Percentiles rank a stretch among this genome's conserved stretches.
phyloP scores from a whole-genome alignment of 1,139 yeast genomes.

The Pichia sp. region DNA sequence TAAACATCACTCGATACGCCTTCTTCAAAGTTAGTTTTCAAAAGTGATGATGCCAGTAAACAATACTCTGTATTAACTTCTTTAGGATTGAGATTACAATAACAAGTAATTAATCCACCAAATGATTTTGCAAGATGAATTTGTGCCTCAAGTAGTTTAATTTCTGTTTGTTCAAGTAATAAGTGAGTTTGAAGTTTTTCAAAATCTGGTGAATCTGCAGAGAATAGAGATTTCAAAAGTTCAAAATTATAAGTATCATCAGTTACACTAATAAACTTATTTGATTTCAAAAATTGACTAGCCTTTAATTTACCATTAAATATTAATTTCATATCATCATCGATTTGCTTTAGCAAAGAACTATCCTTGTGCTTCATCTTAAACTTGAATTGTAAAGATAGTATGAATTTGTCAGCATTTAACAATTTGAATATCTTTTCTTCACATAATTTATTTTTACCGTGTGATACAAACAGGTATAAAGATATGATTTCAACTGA shows the following conservation, averaged over 20 bases:
- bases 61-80: constrained; percentile 34
- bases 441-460: constrained; percentile 37
- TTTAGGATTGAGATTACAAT: constrained; percentile 35
- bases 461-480: constrained; percentile 48
- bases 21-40: constrained; percentile 47
- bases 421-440: constrained; percentile 41
- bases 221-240: constrained; percentile 56
- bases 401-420: constrained; percentile 34
- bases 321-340: constrained; percentile 39
- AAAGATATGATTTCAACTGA: constrained; percentile 72
- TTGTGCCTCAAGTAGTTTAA: constrained; percentile 64
- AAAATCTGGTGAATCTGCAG: constrained; percentile 42
- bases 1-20: constrained; percentile 47
- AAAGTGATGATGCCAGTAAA: constrained; percentile 42
- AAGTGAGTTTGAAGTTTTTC: constrained; percentile 44
- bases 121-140: constrained; percentile 63
- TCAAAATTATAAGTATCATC: constrained; percentile 54
- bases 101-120: constrained; percentile 70
- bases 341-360: constrained; percentile 40
- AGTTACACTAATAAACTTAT: constrained; percentile 44
- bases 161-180: constrained; percentile 52
- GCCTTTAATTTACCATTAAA: constrained; percentile 43
- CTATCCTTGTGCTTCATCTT: constrained; percentile 38
- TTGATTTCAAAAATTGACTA: constrained; percentile 43
- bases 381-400: constrained; percentile 32